Percentiles rank a stretch among this genome's conserved stretches.
phyloP scores from a whole-genome alignment of 2,329 filamentous ascomycete species.

The Myriangium duriaei region DNA sequence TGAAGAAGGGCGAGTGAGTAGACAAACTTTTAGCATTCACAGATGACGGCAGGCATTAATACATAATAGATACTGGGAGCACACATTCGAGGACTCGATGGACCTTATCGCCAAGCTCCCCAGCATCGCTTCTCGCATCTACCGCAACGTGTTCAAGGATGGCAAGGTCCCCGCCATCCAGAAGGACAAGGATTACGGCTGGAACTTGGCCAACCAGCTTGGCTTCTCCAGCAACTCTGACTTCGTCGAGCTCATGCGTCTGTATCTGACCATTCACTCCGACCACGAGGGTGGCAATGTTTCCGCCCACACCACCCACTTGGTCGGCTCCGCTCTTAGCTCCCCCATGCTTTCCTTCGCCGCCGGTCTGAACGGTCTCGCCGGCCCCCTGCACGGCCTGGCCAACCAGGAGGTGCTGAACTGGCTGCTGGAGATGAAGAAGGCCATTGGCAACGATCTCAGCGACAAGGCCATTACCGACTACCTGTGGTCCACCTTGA shows the following conservation, averaged over 20 bases:
- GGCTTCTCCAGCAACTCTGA: constrained; percentile 90
- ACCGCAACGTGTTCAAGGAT: constrained; percentile 99
- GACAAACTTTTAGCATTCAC: no score
- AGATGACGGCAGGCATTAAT: neutral
- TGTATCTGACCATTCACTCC: constrained; percentile 99
- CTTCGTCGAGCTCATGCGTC: constrained; percentile 95
- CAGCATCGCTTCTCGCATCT: constrained; percentile 95
- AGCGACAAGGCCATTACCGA: constrained; percentile 94
- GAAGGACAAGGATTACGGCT: constrained; percentile 99
- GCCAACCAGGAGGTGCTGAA: constrained; percentile 99
- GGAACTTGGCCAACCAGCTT: constrained; percentile 99
- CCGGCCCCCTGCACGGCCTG: constrained; percentile 94
- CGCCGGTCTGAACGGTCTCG: constrained; percentile 94
- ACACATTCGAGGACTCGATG: constrained; percentile 99
- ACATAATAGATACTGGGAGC: constrained; percentile 72
- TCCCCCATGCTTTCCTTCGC: constrained; percentile 94
- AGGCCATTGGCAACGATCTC: constrained; percentile 80
- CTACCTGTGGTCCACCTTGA: constrained; percentile 97
- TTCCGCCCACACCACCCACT: constrained; percentile 93
- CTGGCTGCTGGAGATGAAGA: constrained; percentile 99
- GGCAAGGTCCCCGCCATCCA: constrained; percentile 92
- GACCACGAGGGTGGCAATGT: constrained; percentile 99
- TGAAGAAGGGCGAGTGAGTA: constrained; percentile 81
- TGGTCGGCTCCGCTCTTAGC: constrained; percentile 91
- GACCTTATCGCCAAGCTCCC: constrained; percentile 99